Percentiles rank a stretch among this genome's conserved stretches.
These are phyloP conservation scores for Bacidia gigantensis DNA, from an alignment of 495 filamentous ascomycete genomes.

Conservation along the genomic window DNA sequence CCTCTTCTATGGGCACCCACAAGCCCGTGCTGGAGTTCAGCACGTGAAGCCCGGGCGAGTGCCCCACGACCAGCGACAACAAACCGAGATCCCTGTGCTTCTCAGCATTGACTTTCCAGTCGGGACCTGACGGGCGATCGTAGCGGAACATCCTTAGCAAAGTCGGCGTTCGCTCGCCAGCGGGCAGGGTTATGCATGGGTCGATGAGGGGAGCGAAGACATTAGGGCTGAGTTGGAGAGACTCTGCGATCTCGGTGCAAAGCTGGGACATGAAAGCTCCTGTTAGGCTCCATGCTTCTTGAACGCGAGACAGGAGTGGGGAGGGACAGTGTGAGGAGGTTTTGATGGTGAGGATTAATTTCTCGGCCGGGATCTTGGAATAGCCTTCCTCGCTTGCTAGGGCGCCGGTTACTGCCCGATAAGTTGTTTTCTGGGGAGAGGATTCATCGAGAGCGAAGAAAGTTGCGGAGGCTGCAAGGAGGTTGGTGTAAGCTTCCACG, in stretches of 20 bases:
- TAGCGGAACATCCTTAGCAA: slow-evolving; percentile 16
- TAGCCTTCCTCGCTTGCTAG: slow-evolving; percentile 16
- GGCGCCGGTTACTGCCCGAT: slow-evolving; percentile 9
- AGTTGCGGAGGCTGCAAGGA: slow-evolving; percentile 6
- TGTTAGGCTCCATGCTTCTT: slow-evolving; percentile 12
- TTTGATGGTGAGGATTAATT: slow-evolving; percentile 13
- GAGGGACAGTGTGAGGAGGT: slow-evolving; percentile 6
- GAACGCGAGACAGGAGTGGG: neutral
- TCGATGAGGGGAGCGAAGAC: slow-evolving; percentile 10
- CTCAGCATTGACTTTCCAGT: slow-evolving; percentile 12
- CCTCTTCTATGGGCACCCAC: slow-evolving; percentile 14
- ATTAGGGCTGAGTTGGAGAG: neutral
- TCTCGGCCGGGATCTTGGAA: slow-evolving; percentile 13
- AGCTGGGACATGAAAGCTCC: slow-evolving; percentile 8
- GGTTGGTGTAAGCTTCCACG: slow-evolving; percentile 11
- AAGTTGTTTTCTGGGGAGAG: slow-evolving; percentile 11
- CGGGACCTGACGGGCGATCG: slow-evolving; percentile 6
- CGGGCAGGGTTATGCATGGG: slow-evolving; percentile 9
- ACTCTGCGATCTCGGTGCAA: slow-evolving; percentile 3
- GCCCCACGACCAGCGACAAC: slow-evolving; percentile 14
- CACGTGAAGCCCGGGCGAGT: slow-evolving; percentile 13
- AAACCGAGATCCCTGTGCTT: slow-evolving; percentile 16
- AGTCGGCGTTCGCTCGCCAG: slow-evolving; percentile 7
- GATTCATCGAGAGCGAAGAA: slow-evolving; percentile 12
- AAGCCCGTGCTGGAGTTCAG: neutral